These are phyloP conservation scores for Monosporascus sp. DNA, from an alignment of 2,329 filamentous ascomycete genomes.

Conservation along the genomic window DNA sequence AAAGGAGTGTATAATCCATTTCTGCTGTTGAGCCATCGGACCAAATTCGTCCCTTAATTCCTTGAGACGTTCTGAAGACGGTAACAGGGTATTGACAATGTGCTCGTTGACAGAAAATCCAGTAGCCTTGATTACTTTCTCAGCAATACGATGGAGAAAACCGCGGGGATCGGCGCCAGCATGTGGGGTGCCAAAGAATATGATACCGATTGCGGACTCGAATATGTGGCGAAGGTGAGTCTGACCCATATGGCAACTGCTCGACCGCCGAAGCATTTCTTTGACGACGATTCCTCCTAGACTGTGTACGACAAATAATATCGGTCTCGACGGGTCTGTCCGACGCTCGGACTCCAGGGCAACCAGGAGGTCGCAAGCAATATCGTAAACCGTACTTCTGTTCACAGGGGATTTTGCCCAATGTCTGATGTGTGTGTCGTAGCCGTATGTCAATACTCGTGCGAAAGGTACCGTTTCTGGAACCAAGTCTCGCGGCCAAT, in stretches of 20 bases:
- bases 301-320: constrained; percentile 27
- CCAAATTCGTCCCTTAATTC: constrained; percentile 24
- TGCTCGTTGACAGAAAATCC: constrained; percentile 24
- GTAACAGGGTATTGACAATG: constrained; percentile 27
- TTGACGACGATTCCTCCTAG: constrained; percentile 30
- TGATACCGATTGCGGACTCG: constrained; percentile 16
- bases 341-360: constrained; percentile 25
- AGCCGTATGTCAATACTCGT: constrained; percentile 23
- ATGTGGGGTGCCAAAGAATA: constrained; percentile 31
- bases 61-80: constrained; percentile 24
- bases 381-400: constrained; percentile 25
- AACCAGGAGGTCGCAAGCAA: constrained; percentile 27
- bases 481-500: too few species aligned
- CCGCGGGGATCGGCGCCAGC: constrained; percentile 16
- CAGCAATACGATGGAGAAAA: constrained; percentile 13
- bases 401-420: constrained; percentile 15
- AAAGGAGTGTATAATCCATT: constrained; percentile 30
- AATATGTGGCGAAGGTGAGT: constrained; percentile 11
- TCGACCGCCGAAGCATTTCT: constrained; percentile 10
- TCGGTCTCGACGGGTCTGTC: constrained; percentile 12
- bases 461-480: constrained; percentile 12
- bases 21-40: constrained; percentile 19
- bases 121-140: constrained; percentile 6
- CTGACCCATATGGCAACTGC: neutral
- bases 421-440: constrained; percentile 23